Percentiles rank a stretch among this genome's conserved stretches.
These are phyloP conservation scores for Alternaria atra DNA, from an alignment of 2,329 filamentous ascomycete species.

Conservation along the genomic window DNA sequence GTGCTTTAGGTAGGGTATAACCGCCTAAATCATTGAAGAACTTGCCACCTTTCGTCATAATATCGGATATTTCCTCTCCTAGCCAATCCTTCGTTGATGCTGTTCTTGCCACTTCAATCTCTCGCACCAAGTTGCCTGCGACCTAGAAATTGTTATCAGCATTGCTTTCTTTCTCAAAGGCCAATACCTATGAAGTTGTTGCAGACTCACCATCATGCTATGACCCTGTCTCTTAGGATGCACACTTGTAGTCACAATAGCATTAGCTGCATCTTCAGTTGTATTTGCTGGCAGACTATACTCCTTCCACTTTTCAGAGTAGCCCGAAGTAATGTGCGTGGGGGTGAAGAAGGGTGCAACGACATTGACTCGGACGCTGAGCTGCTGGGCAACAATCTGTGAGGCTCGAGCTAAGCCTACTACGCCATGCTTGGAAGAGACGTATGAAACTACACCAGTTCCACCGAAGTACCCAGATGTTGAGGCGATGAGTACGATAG, in stretches of 20 bases:
- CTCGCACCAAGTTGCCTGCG: constrained; percentile 37
- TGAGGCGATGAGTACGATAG: constrained; percentile 53
- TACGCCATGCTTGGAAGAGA: constrained; percentile 57
- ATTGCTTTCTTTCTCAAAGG: background rate
- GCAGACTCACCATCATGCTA: constrained; percentile 38
- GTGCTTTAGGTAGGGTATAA: constrained; percentile 45
- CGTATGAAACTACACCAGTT: constrained; percentile 54
- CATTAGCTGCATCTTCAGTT: constrained; percentile 54
- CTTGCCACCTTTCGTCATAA: constrained; percentile 45
- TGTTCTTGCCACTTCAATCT: constrained; percentile 43
- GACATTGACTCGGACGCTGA: constrained; percentile 55
- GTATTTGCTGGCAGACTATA: constrained; percentile 55
- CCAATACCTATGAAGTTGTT: background rate
- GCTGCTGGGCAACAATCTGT: constrained; percentile 46
- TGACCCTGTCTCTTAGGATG: constrained; percentile 43
- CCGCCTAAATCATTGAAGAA: constrained; percentile 50
- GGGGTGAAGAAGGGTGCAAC: constrained; percentile 61
- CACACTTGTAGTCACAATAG: constrained; percentile 52
- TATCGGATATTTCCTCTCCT: constrained; percentile 43
- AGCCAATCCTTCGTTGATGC: constrained; percentile 43
- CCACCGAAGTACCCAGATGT: constrained; percentile 57
- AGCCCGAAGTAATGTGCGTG: constrained; percentile 55
- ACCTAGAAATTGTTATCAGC: constrained; percentile 27
- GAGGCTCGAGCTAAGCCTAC: constrained; percentile 53
- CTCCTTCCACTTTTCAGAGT: constrained; percentile 51